Base-by-base conservation (phyloP, 306 rosid genomes). In the Luffa aegyptiaca region DNA sequence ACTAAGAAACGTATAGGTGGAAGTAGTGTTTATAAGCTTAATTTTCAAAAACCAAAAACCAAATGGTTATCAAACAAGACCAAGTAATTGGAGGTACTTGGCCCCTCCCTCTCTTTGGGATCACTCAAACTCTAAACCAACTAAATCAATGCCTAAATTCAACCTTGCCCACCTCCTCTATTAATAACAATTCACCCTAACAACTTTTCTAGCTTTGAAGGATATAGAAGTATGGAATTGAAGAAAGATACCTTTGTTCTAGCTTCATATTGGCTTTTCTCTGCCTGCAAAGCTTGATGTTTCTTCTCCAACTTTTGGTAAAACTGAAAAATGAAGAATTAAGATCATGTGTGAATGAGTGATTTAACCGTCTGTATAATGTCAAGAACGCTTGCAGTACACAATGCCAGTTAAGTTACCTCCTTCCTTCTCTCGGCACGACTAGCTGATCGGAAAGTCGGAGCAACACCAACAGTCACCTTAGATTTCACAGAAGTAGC, bases 341-440 rank as follows among this genome's bases (percentile, higher is more conserved):
- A 46, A 44, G 41, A 72, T 48, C 58, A 14, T 13, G 3, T 5
- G 58, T 4, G 5, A 68, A 20, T 2, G 41, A 45, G 5, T 0
- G 46, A 51, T 51, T 26, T 8, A 46, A 74, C 26, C 1, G 5
- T 48, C 18, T 36, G 18, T 26, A 31, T 31, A 73, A 17, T 35
- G 7, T 16, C 31, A 2, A 14, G 16, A 74, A 74, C 8, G 7
- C 51, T 21, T 72, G 12, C 37, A 64, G 51, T 65, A 3, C 31
- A 49, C 39, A 61, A 44, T 10, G 13, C 18, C 37, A 41, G 20
- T 21, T 78, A 16, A 49, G 36, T 65, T 89, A 96, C 99, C 97
- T 96, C 99, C 85, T 39, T 96, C 84, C 99, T 88, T 82, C 92
- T 96, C 93, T 96, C 94, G n/a, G 93, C 93, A 56, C 99, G 98